phyloP scores from a whole-genome alignment of 805 yeast species.

The Wickerhamomyces mucosus region DNA sequence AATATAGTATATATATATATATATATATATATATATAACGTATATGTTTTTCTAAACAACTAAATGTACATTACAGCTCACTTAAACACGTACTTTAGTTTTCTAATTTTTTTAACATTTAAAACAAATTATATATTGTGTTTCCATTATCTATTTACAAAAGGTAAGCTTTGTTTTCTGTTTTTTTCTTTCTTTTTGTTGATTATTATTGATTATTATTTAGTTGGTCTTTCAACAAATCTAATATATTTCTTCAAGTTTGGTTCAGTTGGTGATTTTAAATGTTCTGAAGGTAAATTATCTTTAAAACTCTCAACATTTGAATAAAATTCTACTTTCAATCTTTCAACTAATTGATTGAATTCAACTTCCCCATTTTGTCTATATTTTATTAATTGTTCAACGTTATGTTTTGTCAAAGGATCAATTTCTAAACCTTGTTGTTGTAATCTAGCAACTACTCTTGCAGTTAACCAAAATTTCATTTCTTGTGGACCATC shows the following conservation, averaged over 20 bases:
- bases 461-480: conserved; percentile 69
- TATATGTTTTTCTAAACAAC: no score
- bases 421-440: conserved; percentile 46
- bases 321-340: conserved; percentile 36
- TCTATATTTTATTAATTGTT: conserved; percentile 36
- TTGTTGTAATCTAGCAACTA: conserved; percentile 69
- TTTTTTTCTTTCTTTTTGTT: no score
- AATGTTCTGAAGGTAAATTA: conserved; percentile 12
- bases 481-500: conserved; percentile 66
- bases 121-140: no score
- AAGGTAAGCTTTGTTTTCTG: no score
- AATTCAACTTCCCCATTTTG: conserved; percentile 46
- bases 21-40: no score
- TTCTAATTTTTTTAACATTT: no score
- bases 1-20: no score
- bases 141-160: no score
- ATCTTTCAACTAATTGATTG: conserved; percentile 49
- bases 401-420: conserved; percentile 48
- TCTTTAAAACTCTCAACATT: conserved; percentile 7
- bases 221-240: conserved; percentile 14
- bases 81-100: no score
- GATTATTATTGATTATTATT: no score
- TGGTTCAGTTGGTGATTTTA: conserved; percentile 15
- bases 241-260: conserved; percentile 11
- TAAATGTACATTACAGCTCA: no score